These are phyloP conservation scores for Rhododendron griersonianum DNA, from an alignment of 148 eudicot genomes.

Conservation along the genomic window DNA sequence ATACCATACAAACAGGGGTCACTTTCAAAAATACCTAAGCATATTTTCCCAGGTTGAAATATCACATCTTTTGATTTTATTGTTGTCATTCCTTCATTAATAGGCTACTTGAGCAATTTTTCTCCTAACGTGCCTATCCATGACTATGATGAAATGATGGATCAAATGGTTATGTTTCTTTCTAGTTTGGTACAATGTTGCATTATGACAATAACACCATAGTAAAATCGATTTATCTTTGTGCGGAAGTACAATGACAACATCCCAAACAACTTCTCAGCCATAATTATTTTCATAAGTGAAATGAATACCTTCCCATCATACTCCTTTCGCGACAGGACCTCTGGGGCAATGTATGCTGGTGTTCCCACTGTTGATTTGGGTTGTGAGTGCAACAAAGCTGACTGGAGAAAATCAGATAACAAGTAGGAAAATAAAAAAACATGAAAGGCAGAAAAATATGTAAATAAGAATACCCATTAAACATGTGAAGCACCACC, in stretches of 20 bases:
- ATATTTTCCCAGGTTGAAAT: not conserved
- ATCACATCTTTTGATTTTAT: not conserved
- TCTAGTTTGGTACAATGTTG: not conserved
- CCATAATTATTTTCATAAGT: not conserved
- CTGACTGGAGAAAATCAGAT: constrained; percentile 40
- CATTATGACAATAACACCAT: not conserved
- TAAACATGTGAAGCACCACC: not conserved
- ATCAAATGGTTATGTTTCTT: not conserved
- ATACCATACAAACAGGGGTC: not conserved
- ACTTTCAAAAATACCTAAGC: not conserved
- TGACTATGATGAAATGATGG: not conserved
- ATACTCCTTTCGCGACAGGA: constrained; percentile 80
- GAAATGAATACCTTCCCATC: constrained; percentile 68
- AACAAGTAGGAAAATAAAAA: not conserved
- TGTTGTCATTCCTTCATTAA: not conserved
- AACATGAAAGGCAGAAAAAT: not conserved
- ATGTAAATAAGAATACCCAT: not conserved
- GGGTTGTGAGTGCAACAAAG: constrained; percentile 85
- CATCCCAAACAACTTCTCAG: not conserved
- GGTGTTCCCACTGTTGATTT: constrained; percentile 97
- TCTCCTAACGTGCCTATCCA: not conserved
- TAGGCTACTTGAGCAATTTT: not conserved
- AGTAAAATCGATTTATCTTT: not conserved
- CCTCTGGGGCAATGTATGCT: constrained; percentile 95
- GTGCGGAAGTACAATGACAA: not conserved